Evolutionary conservation across 164 flowering plant genomes (phyloP).

Genomic region (Tetrastigma voinierianum): DNA sequence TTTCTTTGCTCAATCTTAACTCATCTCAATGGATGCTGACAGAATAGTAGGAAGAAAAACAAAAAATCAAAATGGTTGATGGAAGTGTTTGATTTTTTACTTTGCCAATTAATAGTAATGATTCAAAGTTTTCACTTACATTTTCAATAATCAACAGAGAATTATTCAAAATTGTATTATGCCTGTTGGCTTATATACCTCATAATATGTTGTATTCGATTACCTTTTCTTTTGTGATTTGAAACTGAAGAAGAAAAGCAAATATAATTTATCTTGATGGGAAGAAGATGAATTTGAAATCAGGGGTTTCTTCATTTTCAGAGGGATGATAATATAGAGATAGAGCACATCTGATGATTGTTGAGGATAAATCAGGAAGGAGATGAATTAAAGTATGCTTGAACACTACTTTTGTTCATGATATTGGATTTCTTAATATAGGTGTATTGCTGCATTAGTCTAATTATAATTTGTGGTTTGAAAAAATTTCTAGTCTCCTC

Average conservation of each 20-base stretch:
- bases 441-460: not conserved
- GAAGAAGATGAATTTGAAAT: constrained; percentile 76
- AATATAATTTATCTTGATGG: constrained; percentile 87
- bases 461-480: not conserved
- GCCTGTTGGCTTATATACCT: too few species aligned
- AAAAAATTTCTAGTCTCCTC: too few species aligned
- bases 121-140: too few species aligned
- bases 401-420: not conserved
- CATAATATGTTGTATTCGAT: not conserved
- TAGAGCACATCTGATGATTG: constrained; percentile 53
- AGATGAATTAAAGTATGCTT: constrained; percentile 32
- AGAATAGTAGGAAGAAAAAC: too few species aligned
- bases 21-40: too few species aligned
- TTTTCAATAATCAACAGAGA: too few species aligned
- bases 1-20: too few species aligned
- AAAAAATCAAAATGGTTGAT: too few species aligned
- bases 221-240: constrained; percentile 29
- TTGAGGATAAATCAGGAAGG: constrained; percentile 36
- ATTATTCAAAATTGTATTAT: too few species aligned
- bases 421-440: not conserved
- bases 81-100: too few species aligned
- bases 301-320: constrained; percentile 35
- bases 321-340: constrained; percentile 84
- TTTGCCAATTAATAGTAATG: too few species aligned
- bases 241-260: constrained; percentile 62